Percentiles rank a stretch among this genome's conserved stretches.
Conservation (phyloP, 2,329 filamentous ascomycete genomes). For the Aspergillus sp. region DNA sequence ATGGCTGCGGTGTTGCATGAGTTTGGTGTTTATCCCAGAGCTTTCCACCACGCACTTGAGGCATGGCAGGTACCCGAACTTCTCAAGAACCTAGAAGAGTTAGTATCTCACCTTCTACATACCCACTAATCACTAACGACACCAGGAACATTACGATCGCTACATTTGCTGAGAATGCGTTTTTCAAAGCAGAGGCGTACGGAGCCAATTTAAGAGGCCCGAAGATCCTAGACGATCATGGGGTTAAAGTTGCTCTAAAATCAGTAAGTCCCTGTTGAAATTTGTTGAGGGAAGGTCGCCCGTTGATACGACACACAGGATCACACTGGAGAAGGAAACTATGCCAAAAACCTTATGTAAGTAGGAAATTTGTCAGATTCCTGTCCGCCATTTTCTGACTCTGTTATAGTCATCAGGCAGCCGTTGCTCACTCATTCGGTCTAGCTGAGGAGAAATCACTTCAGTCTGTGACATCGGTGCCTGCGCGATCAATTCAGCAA, state of each 20-base stretch:
- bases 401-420: background rate
- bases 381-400: background rate
- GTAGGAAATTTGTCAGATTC: background rate
- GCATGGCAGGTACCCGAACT: background rate
- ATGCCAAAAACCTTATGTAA: background rate
- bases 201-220: constrained; percentile 65
- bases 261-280: constrained; percentile 47
- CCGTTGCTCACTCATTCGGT: background rate
- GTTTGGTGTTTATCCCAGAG: background rate
- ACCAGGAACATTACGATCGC: constrained; percentile 50
- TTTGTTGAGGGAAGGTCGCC: background rate
- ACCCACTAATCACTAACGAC: background rate
- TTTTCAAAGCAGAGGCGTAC: constrained; percentile 68
- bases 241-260: constrained; percentile 69
- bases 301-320: background rate
- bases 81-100: background rate
- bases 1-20: background rate
- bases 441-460: constrained; percentile 57
- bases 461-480: constrained; percentile 58
- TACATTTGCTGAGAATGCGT: constrained; percentile 70
- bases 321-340: background rate
- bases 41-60: background rate
- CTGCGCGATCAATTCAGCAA: constrained; percentile 59
- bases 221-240: constrained; percentile 64
- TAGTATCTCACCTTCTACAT: background rate